Conservation (phyloP, 78 protist species). For the slime mould (Dictyostelium discoideum) region dicty_2.7 NC_007091.3:2552001-2552500, state of each 20-base stretch:
- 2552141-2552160: background rate
- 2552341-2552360: background rate
- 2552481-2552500: too few species aligned
- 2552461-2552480: background rate
- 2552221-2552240: too few species aligned
- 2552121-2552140: constrained; percentile 19
- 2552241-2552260: background rate
- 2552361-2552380: constrained; percentile 3
- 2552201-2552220: background rate
- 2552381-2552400: background rate
- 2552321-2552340: background rate
- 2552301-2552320: background rate
- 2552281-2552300: background rate
- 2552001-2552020: too few species aligned
- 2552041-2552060: background rate
- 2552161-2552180: background rate
- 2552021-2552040: background rate
- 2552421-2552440: background rate
- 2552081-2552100: constrained; percentile 30
- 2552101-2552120: constrained; percentile 40
- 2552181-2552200: background rate
- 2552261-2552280: background rate
- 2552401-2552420: background rate
- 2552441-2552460: background rate
- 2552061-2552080: background rate